Base-by-base conservation (phyloP, 345 rosid species). In the Balakata baccata region DNA sequence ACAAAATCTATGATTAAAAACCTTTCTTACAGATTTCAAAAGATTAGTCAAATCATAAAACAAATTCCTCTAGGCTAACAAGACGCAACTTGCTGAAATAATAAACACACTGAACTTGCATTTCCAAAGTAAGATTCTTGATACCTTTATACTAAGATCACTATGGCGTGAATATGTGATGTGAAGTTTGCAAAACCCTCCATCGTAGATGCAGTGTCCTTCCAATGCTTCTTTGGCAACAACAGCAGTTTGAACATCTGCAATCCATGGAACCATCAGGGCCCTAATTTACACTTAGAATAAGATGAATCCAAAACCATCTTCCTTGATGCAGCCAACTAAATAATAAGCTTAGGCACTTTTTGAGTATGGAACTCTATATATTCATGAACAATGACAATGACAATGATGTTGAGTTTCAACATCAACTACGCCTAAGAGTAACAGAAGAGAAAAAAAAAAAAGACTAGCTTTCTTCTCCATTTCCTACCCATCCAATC, bases 121-220 rank as follows among this genome's bases (percentile, higher is more conserved):
- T 37, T 74, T 41, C 47, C 20, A 18, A 22, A 52, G 38, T 11
- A 7, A 38, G 6, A 22, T 18, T 43, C 22, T 12, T 41, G 38
- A 57, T 79, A 88, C 98, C 97, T 96, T 96, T 63, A 96, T 96
- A 83, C 91, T 96, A 71, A 96, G 98, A 79, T 92, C 99, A 1
- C 87, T 90, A 66, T 93, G 99, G 69, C 97, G 99, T 16, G 99
- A 93, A 83, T 90, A 91, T 11, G 99, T 89, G 13, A 93, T 79
- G 83, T 96, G 99, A 79, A 96, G 98, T 79, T 96, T 93, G 88
- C 99, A 93, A 81, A 87, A 96, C 49, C 98, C 99, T 72, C 99
- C 98, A 78, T 91, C 97, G 71, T 96, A 93, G 39, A 96, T 93
- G 85, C 97, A 91, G 74, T 96, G 99, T 61, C 99, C 99, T 87